Conservation (phyloP, 768 basidiomycete species). For the Heimioporus sp. region DNA sequence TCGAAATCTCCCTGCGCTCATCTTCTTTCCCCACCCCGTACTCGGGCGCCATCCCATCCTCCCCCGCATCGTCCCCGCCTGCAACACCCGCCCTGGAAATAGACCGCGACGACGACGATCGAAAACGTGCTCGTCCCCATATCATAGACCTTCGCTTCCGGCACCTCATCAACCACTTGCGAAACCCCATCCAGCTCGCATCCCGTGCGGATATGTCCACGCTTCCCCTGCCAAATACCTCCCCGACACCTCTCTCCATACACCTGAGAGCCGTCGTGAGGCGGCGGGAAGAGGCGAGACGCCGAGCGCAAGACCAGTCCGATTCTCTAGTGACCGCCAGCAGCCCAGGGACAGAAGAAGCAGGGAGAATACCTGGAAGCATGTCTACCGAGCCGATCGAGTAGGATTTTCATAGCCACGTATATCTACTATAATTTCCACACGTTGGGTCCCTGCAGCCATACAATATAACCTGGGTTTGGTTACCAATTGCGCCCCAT, state of each 20-base stretch:
- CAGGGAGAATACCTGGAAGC: conserved; percentile 34
- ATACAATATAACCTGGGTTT: conserved; percentile 1
- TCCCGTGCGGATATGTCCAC: conserved; percentile 30
- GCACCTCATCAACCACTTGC: conserved; percentile 54
- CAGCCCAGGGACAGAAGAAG: conserved; percentile 37
- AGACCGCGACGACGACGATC: conserved; percentile 15
- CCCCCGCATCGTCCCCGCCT: conserved; percentile 22
- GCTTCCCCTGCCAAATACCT: conserved; percentile 62
- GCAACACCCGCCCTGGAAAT: conserved; percentile 26
- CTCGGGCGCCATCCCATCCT: conserved; percentile 27
- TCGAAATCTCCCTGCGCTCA: conserved; percentile 49
- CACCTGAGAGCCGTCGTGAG: conserved; percentile 52
- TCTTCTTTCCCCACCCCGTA: conserved; percentile 44
- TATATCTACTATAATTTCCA: conserved; percentile 20
- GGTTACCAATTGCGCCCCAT: conserved; percentile 57
- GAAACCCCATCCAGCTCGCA: conserved; percentile 46
- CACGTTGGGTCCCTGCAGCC: conserved; percentile 4
- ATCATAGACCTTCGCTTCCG: conserved; percentile 62
- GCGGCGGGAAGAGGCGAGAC: conserved; percentile 43
- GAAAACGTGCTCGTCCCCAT: conserved; percentile 21
- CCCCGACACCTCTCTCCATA: conserved; percentile 48
- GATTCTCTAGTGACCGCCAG: conserved; percentile 22
- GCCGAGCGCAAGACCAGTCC: conserved; percentile 26
- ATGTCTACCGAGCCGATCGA: conserved; percentile 22
- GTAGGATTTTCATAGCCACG: conserved; percentile 14